Base-by-base conservation (phyloP, 306 rosid genomes). In the Fagus crenata region DNA sequence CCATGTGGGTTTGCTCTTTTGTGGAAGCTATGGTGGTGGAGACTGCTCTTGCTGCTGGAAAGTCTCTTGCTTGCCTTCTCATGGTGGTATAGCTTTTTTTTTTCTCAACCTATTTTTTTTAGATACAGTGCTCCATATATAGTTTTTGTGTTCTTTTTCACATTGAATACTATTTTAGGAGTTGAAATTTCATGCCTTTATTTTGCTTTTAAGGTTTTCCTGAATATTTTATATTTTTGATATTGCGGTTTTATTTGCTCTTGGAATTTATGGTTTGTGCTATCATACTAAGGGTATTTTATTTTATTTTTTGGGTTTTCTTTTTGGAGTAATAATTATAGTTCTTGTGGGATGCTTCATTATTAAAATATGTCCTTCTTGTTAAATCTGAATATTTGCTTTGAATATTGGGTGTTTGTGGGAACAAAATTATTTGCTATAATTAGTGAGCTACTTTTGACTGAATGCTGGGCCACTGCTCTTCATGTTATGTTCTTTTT, bases 51-150 rank as follows among this genome's bases (percentile, higher is more conserved):
- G 33, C 86, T 42, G 80, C 89, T 61, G 81, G 67, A 4, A 88
- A 87, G 70, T 86, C 90, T 53, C 85, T 90, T 73, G 82, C 86
- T 74, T 84, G 60, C 79, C 77, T 91, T 87, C 73, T 93, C 53
- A 4, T 85, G 6, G 81, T 56, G 86, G 97, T 89, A 87, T 73
- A 54, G 12, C 72, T 33, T 78, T 49, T 28, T 8, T 22, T 22
- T 22, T 22, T 22, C 28, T 40, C 2, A 7, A 1, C 49, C 15
- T 2, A 2, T 4, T 3, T 59, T 35, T 73, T 73, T 1, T 35
- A 33, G 5, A 53, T 11, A 4, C 36, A 13, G 64, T 61, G 41
- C 39, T 53, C 33, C 17, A 15, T 49, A 75, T 72, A 17, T 37
- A 17, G 56, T 14, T 14, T 13, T 51, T 17, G 2, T 31, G 9